Evolutionary conservation across 257 asterid genomes (phyloP).

Genomic region (Rauvolfia tetraphylla): DNA sequence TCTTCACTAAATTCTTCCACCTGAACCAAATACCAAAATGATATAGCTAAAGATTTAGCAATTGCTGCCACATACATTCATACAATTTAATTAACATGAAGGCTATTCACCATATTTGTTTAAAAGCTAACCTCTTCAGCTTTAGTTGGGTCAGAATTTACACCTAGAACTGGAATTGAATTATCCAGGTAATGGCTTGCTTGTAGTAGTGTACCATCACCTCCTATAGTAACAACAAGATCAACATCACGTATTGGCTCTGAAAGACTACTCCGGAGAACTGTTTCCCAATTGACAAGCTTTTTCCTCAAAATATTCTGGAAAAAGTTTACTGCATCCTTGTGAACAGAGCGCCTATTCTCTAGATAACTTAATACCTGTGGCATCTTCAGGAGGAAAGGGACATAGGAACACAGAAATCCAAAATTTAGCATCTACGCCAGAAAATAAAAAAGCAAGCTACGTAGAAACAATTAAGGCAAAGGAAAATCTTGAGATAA

Average conservation of each 20-base stretch:
- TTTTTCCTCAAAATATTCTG: constrained; percentile 68
- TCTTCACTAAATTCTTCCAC: constrained; percentile 65
- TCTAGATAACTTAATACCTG: constrained; percentile 65
- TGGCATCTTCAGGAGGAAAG: constrained; percentile 19
- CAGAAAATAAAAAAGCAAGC: not conserved
- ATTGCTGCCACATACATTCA: not conserved
- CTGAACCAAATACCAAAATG: constrained; percentile 31
- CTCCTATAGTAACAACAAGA: constrained; percentile 80
- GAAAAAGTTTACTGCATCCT: constrained; percentile 63
- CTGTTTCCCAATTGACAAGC: constrained; percentile 54
- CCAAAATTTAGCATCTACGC: not conserved
- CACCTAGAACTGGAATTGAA: constrained; percentile 78
- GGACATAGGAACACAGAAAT: not conserved
- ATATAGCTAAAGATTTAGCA: not conserved
- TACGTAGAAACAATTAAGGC: not conserved
- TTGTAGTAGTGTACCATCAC: constrained; percentile 85
- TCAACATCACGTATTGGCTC: constrained; percentile 65
- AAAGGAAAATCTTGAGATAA: not conserved
- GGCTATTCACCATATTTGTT: not conserved
- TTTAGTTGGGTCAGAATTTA: constrained; percentile 90
- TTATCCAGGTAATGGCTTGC: constrained; percentile 87
- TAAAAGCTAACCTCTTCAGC: constrained; percentile 57
- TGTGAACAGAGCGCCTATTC: constrained; percentile 64
- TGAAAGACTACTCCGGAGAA: constrained; percentile 50
- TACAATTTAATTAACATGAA: not conserved